These are phyloP conservation scores for Phytophthora syringae DNA, from an alignment of 352 stramenopile genomes.

Conservation along the genomic window DNA sequence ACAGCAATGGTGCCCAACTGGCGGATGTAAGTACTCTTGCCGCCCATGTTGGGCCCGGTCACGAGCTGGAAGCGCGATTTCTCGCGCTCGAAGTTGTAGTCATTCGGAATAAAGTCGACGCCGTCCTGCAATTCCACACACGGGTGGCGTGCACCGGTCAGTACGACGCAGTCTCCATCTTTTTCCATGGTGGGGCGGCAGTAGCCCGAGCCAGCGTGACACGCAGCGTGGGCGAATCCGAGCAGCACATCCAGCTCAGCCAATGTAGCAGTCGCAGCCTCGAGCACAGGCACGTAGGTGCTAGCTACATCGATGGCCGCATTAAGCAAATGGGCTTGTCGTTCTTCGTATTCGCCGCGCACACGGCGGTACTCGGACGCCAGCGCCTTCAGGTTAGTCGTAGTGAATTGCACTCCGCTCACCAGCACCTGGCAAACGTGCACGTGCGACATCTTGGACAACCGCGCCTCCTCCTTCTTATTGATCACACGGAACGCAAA, in stretches of 20 bases:
- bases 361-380: slow-evolving; percentile 87
- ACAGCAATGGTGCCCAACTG: slow-evolving; percentile 95
- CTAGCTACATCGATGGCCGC: slow-evolving; percentile 94
- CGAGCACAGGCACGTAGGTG: slow-evolving; percentile 96
- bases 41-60: slow-evolving; percentile 99
- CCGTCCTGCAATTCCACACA: slow-evolving; percentile 98
- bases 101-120: slow-evolving; percentile 98
- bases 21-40: slow-evolving; percentile 99
- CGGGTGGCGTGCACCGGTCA: slow-evolving; percentile 94
- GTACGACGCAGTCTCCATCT: slow-evolving; percentile 64
- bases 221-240: slow-evolving; percentile 94
- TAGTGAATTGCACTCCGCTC: slow-evolving; percentile 99
- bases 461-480: slow-evolving; percentile 92
- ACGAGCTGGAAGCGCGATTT: slow-evolving; percentile 94
- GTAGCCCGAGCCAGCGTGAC: slow-evolving; percentile 89
- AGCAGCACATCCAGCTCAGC: slow-evolving; percentile 96
- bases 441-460: slow-evolving; percentile 89
- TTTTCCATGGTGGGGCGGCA: slow-evolving; percentile 66
- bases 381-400: slow-evolving; percentile 88
- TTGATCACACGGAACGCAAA: slow-evolving; percentile 95
- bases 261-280: slow-evolving; percentile 88
- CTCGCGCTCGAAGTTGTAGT: slow-evolving; percentile 91
- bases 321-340: slow-evolving; percentile 90
- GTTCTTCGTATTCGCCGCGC: slow-evolving; percentile 91
- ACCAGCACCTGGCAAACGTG: slow-evolving; percentile 96